Base-by-base conservation (phyloP, 176 grass and related monocot genomes). In the Lolium rigidum region DNA sequence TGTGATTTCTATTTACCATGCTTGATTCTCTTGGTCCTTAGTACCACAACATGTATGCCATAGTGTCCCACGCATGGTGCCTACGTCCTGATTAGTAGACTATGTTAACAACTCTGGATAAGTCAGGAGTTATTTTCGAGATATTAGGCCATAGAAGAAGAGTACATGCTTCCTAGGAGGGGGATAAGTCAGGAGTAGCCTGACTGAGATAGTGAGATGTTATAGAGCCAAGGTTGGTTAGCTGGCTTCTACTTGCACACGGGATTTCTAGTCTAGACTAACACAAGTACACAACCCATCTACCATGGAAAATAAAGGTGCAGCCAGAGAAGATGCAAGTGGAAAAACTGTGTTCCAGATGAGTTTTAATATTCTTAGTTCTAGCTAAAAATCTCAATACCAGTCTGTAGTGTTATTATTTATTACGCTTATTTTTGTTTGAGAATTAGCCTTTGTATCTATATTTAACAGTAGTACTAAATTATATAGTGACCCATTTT, bases 1-100 rank as follows among this genome's bases (percentile, higher is more conserved):
- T 44, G 6, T 24, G 4, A 4, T 70, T 82, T 71, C 49, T 76
- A 1, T 35, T 76, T 76, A 10, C 49, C 9, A 76, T 20, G 16
- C 48, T 55, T 37, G 28, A 37, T 20, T 76, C 21, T 76, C 15
- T 76, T 76, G 49, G 57, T 74, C 68, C 56, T 83, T 74, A 20
- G 22, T 83, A 73, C 51, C 68, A 46, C 57, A 44, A 37, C 13
- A 66, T 41, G 68, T 55, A 83, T 83, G n/a, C 12, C 65, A 82
- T 70, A 31, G 55, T 70, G 63, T 70, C 13, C 54, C 18, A 13
- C 2, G 31, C 12, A 56, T 35, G 31, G 31, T 35, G 31, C 31
- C 31, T 35, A 35, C 31, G 31, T 35, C 31, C 31, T 35, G 31
- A 35, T 35, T 35, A 35, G 31, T 35, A 35, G 31, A 35, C 31